Evolutionary conservation across 352 stramenopile genomes (phyloP).

Genomic region (Phytophthora lateralis): DNA sequence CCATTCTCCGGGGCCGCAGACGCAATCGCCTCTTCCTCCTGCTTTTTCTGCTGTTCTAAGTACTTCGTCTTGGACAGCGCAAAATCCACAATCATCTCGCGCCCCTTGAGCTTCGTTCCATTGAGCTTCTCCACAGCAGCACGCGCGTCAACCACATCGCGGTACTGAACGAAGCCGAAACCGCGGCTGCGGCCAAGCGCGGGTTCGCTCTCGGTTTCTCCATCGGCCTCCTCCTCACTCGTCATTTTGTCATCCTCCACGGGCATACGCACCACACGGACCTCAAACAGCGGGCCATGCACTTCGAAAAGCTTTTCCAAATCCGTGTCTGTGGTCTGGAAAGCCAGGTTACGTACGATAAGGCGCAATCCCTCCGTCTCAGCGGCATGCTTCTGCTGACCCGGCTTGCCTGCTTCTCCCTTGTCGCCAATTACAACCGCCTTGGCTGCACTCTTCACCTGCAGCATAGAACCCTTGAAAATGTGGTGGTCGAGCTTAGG

Average conservation of each 20-base stretch:
- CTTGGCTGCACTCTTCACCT: constrained; percentile 53
- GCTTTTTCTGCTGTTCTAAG: constrained; percentile 73
- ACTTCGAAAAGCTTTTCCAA: constrained; percentile 73
- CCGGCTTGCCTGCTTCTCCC: constrained; percentile 19
- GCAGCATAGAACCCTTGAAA: constrained; percentile 81
- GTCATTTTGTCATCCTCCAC: constrained; percentile 52
- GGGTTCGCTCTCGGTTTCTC: constrained; percentile 16
- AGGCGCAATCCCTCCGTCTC: constrained; percentile 67
- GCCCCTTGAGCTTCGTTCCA: constrained; percentile 77
- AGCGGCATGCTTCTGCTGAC: constrained; percentile 37
- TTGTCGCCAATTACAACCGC: constrained; percentile 35
- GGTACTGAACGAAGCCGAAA: constrained; percentile 88
- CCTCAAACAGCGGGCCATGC: constrained; percentile 72
- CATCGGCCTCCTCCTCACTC: constrained; percentile 27
- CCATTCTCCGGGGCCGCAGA: constrained; percentile 31
- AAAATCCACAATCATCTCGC: constrained; percentile 89
- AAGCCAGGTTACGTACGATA: constrained; percentile 86
- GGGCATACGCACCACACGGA: constrained; percentile 73
- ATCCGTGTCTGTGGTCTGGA: constrained; percentile 78
- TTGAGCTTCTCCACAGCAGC: constrained; percentile 77
- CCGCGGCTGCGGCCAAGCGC: constrained; percentile 70
- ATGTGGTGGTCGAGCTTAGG: constrained; percentile 84
- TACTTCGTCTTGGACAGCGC: constrained; percentile 83
- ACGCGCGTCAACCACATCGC: constrained; percentile 62
- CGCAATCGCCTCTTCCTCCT: constrained; percentile 39